phyloP scores from a whole-genome alignment of 331 rosid species.

The Acacia concinna region DNA sequence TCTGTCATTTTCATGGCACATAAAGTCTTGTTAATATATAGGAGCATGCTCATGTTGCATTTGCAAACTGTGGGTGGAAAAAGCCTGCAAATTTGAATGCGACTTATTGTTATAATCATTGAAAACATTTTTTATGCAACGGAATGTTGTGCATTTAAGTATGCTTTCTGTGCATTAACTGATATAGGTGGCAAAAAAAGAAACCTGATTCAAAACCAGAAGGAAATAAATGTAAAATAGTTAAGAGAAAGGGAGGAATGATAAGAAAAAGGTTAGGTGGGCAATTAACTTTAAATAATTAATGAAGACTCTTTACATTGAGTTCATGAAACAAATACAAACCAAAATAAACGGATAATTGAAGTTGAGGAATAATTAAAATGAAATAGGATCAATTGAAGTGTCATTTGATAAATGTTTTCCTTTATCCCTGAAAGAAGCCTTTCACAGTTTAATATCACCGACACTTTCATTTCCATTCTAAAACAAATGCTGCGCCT shows the following conservation, averaged over 20 bases:
- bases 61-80: slow-evolving; percentile 24
- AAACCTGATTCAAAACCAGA: neutral
- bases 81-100: slow-evolving; percentile 13
- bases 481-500: slow-evolving; percentile 5
- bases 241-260: neutral
- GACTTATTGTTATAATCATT: slow-evolving; percentile 23
- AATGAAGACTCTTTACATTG: neutral
- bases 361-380: neutral
- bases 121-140: slow-evolving; percentile 1
- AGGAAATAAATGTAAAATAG: neutral
- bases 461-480: slow-evolving; percentile 10
- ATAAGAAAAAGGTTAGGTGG: neutral
- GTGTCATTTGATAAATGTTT: neutral
- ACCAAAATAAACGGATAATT: neutral
- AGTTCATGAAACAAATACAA: neutral
- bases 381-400: neutral
- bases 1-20: slow-evolving; percentile 46
- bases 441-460: neutral
- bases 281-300: neutral
- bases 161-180: slow-evolving; percentile 12
- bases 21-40: slow-evolving; percentile 22
- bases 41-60: slow-evolving; percentile 18
- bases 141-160: neutral
- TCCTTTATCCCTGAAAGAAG: neutral
- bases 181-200: neutral